Evolutionary conservation across 108 stramenopile species (phyloP), one percentile per base, ranked within the genome.

Genomic region (Cylindrotheca fusiformis): DNA sequence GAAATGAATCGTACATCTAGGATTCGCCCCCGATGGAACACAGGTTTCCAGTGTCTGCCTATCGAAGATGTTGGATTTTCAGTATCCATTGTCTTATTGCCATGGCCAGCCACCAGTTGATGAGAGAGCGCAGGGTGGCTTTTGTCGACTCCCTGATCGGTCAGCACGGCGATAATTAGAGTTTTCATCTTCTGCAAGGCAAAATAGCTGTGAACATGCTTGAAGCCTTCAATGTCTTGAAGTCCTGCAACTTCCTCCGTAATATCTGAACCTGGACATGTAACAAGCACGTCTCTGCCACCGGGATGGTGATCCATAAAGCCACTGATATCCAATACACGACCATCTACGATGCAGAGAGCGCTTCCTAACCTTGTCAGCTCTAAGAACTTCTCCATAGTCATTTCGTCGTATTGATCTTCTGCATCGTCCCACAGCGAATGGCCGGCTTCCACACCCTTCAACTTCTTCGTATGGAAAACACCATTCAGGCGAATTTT

Each of bases 241-340:
- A 31, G 4, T 4, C 59, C 59, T 3, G 31, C 14, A 20, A 60
- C 19, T 8, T 60, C 22, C 6, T 60, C 59, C 4, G 59, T 29
- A 21, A 60, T 60, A 30, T 60, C 59, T 17, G 59, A 25, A 22
- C 59, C 59, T 4, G 22, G 6, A 4, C n/a, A 36, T 22, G 21
- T 23, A 21, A n/a, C 19, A 12, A 60, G 59, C 12, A 60, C 6
- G 19, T 47, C 45, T 21, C 27, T n/a, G 12, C 63, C 63, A 17
- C 63, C 63, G 1, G 63, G 63, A 64, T 64, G 63, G 3, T 19
- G 8, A 18, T 64, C 53, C 10, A 48, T 25, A n/a, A 52, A 64
- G 4, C 22, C 30, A 27, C 29, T 48, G 28, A 64, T 64, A 64
- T 64, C 63, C 20, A 64, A n/a, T n/a, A 64, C 63, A 17, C 20